Conservation (phyloP, 306 rosid species). For the Vicia sativa region DNA sequence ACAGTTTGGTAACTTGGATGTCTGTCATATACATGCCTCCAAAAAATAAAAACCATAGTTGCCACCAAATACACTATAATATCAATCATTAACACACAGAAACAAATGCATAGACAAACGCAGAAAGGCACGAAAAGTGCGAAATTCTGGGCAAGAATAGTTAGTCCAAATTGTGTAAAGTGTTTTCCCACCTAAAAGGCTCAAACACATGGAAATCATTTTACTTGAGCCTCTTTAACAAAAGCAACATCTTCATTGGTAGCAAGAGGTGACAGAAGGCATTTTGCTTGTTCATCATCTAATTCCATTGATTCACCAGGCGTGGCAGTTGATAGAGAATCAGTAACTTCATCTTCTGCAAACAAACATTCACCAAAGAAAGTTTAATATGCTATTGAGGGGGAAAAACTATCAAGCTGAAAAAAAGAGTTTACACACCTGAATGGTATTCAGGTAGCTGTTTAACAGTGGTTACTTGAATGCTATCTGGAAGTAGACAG, state of each 20-base stretch:
- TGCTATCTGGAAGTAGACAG: conserved; percentile 89
- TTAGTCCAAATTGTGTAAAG: neutral
- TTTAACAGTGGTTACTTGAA: conserved; percentile 80
- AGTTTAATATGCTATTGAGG: conserved; percentile 25
- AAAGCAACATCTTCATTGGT: conserved; percentile 55
- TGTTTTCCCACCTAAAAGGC: conserved; percentile 16
- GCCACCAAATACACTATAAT: neutral
- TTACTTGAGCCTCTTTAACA: conserved; percentile 52
- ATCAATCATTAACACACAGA: conserved; percentile 11
- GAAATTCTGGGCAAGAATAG: neutral
- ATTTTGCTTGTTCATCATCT: conserved; percentile 64
- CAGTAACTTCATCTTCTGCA: conserved; percentile 69
- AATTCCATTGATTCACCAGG: conserved; percentile 45
- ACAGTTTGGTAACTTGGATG: neutral
- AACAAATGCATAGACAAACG: conserved; percentile 4
- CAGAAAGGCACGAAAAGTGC: neutral
- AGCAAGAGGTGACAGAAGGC: conserved; percentile 54
- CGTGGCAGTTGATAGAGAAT: conserved; percentile 51
- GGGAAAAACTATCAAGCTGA: neutral
- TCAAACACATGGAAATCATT: neutral
- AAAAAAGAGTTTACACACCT: conserved; percentile 48
- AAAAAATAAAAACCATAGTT: neutral
- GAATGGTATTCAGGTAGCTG: conserved; percentile 80
- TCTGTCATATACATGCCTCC: neutral
- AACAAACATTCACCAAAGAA: conserved; percentile 24